These are phyloP conservation scores for Kurtzmaniella quercitrusa DNA, from an alignment of 1,139 yeast genomes.

Conservation along the genomic window DNA sequence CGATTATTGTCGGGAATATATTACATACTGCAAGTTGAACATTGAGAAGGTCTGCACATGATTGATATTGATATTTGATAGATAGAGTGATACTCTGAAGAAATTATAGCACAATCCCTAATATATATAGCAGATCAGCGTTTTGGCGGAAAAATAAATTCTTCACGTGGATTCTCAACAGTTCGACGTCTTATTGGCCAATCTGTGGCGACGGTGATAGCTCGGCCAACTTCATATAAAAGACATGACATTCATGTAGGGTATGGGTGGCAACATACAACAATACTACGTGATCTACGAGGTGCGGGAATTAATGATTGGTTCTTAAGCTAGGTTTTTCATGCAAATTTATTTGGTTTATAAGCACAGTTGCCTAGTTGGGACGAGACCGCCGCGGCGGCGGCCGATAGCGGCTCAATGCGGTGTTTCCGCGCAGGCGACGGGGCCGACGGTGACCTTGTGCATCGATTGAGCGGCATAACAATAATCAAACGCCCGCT, in stretches of 20 bases:
- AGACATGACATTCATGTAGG: too few species aligned
- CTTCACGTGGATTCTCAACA: background rate
- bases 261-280: background rate
- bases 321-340: background rate
- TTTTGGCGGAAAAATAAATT: background rate
- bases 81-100: background rate
- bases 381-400: background rate
- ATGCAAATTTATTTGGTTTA: background rate
- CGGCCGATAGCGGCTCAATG: background rate
- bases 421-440: background rate
- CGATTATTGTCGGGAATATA: background rate
- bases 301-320: background rate
- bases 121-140: background rate
- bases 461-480: background rate
- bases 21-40: conserved; percentile 16
- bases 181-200: background rate
- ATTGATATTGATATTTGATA: background rate
- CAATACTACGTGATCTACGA: background rate
- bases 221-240: too few species aligned
- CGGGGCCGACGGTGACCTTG: background rate
- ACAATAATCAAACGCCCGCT: conserved; percentile 1
- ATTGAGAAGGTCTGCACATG: conserved; percentile 20
- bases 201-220: background rate
- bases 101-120: background rate
- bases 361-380: background rate